These are phyloP conservation scores for Sphaceloma murrayae DNA, from an alignment of 2,329 filamentous ascomycete genomes.

Conservation along the genomic window DNA sequence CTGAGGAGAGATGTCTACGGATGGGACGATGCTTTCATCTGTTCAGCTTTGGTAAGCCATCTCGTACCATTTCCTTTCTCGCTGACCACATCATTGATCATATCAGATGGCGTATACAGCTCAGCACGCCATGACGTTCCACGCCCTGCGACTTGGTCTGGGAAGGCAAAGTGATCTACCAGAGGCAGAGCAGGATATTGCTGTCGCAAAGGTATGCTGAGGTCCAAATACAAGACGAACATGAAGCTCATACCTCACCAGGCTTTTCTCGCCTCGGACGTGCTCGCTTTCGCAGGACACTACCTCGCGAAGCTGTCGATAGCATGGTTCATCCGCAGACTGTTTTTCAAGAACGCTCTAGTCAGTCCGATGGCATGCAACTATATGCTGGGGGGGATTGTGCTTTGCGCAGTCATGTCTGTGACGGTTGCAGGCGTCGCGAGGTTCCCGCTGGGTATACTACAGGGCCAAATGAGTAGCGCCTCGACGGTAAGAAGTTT, in stretches of 20 bases:
- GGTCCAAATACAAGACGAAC: background rate
- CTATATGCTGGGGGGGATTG: background rate
- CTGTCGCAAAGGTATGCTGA: conserved; percentile 3
- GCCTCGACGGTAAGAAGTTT: conserved; percentile 6
- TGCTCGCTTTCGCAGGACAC: conserved; percentile 14
- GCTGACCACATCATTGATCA: background rate
- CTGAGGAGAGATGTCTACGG: conserved; percentile 4
- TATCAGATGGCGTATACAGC: background rate
- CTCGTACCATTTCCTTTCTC: background rate
- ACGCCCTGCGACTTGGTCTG: conserved; percentile 5
- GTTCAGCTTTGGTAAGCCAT: background rate
- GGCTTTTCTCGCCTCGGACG: conserved; percentile 5
- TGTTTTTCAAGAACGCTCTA: conserved; percentile 15
- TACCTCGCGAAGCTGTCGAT: conserved; percentile 17
- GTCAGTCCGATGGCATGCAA: conserved; percentile 14
- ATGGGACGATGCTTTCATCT: conserved; percentile 5
- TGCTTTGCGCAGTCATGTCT: conserved; percentile 6
- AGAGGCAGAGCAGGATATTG: background rate
- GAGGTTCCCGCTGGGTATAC: conserved; percentile 3
- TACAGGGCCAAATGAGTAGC: background rate
- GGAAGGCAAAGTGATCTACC: background rate
- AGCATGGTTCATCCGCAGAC: conserved; percentile 16
- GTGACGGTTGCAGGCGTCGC: conserved; percentile 1
- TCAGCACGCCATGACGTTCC: conserved; percentile 6
- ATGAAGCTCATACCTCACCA: background rate